phyloP scores from a whole-genome alignment of 306 rosid species.

The Lagenaria siceraria region DNA sequence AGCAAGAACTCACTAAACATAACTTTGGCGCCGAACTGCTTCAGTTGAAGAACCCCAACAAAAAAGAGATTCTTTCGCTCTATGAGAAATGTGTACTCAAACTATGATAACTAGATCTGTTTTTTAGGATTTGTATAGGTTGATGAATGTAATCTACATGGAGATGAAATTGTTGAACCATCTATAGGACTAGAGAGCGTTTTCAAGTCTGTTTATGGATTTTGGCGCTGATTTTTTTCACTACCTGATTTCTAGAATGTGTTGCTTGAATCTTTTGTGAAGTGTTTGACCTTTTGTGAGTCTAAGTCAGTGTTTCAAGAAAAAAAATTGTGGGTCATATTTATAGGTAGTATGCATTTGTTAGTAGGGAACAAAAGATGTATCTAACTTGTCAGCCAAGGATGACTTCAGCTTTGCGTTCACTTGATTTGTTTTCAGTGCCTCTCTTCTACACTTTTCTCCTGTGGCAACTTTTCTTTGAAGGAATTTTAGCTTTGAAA shows the following conservation, averaged over 20 bases:
- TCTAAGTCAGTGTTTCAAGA: background rate
- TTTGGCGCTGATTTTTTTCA: background rate
- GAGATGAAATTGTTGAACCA: slow-evolving; percentile 4
- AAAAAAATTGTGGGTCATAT: background rate
- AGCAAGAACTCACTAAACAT: slow-evolving; percentile 85
- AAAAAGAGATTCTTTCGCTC: slow-evolving; percentile 61
- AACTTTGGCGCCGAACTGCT: slow-evolving; percentile 77
- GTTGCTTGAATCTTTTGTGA: background rate
- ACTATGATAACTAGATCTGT: slow-evolving; percentile 23
- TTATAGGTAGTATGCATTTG: background rate
- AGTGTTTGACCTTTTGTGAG: background rate
- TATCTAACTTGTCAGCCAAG: background rate
- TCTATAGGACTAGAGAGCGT: slow-evolving; percentile 4
- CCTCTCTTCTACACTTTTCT: background rate
- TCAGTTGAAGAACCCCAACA: slow-evolving; percentile 61
- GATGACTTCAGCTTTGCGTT: background rate
- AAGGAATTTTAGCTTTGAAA: background rate
- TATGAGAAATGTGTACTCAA: slow-evolving; percentile 68
- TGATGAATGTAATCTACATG: slow-evolving; percentile 12
- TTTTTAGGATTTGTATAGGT: slow-evolving; percentile 14
- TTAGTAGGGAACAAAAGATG: background rate
- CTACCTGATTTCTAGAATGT: background rate
- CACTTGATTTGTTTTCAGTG: background rate
- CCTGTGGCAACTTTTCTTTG: background rate
- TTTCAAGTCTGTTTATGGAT: background rate